Conservation (phyloP, 345 rosid species). For the Brassica carinata region DNA sequence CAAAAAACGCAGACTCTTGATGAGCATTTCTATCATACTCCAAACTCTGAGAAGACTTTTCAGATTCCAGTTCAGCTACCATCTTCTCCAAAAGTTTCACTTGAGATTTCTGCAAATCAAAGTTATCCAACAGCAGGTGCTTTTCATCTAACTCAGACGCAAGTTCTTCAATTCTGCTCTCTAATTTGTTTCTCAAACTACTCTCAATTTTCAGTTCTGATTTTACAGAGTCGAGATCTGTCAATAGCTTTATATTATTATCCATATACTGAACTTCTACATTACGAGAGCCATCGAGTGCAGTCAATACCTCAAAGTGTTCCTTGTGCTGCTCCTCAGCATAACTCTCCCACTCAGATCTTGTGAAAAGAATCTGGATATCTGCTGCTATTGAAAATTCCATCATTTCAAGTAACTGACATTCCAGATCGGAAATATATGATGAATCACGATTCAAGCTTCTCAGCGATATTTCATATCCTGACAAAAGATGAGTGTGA, state of each 20-base stretch:
- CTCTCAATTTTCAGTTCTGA: slow-evolving; percentile 48
- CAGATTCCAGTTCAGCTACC: slow-evolving; percentile 60
- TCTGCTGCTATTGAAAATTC: slow-evolving; percentile 63
- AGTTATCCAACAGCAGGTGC: slow-evolving; percentile 48
- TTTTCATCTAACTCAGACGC: slow-evolving; percentile 60
- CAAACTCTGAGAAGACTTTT: slow-evolving; percentile 43
- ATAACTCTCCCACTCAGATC: slow-evolving; percentile 55
- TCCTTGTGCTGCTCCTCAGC: slow-evolving; percentile 57
- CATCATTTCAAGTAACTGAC: slow-evolving; percentile 66
- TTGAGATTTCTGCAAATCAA: slow-evolving; percentile 57
- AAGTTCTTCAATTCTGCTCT: slow-evolving; percentile 51
- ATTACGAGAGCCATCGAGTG: slow-evolving; percentile 52
- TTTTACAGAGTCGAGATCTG: slow-evolving; percentile 48
- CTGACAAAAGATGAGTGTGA: slow-evolving; percentile 46
- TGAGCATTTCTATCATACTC: slow-evolving; percentile 27
- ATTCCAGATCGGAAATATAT: slow-evolving; percentile 53
- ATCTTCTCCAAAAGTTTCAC: slow-evolving; percentile 54
- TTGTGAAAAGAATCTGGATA: slow-evolving; percentile 51
- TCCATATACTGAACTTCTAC: slow-evolving; percentile 50
- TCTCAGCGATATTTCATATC: slow-evolving; percentile 55
- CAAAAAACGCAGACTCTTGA: slow-evolving; percentile 32
- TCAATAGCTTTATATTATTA: slow-evolving; percentile 55
- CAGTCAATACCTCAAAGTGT: slow-evolving; percentile 50
- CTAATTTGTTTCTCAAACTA: slow-evolving; percentile 38
- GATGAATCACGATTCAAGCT: slow-evolving; percentile 50